A percentile compares a stretch with the other conserved stretches of the same genome.
Conservation (phyloP, 2,329 filamentous ascomycete genomes). For the Verruconis gallopava region DNA sequence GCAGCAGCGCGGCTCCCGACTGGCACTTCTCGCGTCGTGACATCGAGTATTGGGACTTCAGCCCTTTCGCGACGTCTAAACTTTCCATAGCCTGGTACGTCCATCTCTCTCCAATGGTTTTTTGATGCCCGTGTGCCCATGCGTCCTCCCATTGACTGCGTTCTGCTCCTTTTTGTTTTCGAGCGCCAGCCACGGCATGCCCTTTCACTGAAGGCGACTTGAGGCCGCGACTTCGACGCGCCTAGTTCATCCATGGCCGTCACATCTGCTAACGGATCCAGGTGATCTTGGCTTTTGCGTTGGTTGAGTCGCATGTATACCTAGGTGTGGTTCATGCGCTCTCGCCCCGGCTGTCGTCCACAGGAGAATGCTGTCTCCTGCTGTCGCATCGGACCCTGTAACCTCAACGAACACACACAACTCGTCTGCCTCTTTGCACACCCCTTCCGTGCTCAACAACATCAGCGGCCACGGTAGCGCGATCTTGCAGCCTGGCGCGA, state of each 20-base stretch:
- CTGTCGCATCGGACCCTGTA: constrained; percentile 1
- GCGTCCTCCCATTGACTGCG: background rate
- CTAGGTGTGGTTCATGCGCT: background rate
- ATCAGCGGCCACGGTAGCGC: background rate
- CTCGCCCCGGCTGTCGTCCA: background rate
- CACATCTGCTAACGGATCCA: background rate
- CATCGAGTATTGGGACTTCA: constrained; percentile 1
- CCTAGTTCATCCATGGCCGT: no score
- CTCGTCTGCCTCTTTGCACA: background rate
- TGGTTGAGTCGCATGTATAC: background rate
- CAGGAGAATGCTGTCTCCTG: constrained; percentile 2
- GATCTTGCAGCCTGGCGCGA: background rate
- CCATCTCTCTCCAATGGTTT: background rate
- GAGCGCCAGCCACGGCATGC: background rate
- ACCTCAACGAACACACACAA: background rate
- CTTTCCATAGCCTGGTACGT: background rate
- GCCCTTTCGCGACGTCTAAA: background rate
- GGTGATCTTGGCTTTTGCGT: background rate
- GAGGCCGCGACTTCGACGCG: background rate
- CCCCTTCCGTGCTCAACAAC: background rate
- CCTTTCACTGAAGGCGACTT: background rate
- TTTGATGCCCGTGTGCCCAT: background rate
- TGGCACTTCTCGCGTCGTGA: no score
- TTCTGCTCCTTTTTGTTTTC: background rate
- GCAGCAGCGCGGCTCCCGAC: no score